Evolutionary conservation across 225 moss, liverwort and hornwort genomes (phyloP).

Genomic region (Physcomitrium patens): DNA sequence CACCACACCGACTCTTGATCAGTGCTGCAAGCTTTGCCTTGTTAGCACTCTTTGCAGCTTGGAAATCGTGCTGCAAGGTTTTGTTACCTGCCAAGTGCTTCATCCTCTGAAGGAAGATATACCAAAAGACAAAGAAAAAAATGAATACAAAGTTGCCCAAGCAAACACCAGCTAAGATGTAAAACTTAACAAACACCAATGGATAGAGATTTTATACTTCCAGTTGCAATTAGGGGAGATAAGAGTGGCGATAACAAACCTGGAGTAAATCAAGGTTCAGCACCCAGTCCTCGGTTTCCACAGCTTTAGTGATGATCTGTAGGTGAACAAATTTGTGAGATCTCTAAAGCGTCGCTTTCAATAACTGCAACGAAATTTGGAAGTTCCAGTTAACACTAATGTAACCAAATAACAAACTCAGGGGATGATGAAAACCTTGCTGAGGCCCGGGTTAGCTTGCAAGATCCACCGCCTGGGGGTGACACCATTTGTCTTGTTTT

Average conservation of each 20-base stretch:
- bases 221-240: background rate
- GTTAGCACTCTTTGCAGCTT: conserved; percentile 38
- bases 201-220: too few relatives aligned
- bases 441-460: conserved; percentile 45
- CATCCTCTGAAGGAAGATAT: conserved; percentile 21
- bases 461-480: conserved; percentile 71
- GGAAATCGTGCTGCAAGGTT: conserved; percentile 32
- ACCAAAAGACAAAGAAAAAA: conserved; percentile 8
- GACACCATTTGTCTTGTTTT: conserved; percentile 84
- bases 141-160: background rate
- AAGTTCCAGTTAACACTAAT: background rate
- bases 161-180: background rate
- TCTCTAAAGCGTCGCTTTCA: background rate
- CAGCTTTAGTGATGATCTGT: conserved; percentile 62
- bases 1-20: conserved; percentile 35
- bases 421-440: conserved; percentile 26
- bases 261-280: conserved; percentile 67
- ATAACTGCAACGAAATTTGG: background rate
- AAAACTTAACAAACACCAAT: background rate
- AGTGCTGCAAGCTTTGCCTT: conserved; percentile 38
- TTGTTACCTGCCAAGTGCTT: conserved; percentile 20
- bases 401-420: background rate
- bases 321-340: conserved; percentile 22
- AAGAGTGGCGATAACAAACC: conserved; percentile 29
- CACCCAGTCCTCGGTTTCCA: conserved; percentile 70